Conservation (phyloP, 148 eudicot species). For the Mesembryanthemum crystallinum region DNA sequence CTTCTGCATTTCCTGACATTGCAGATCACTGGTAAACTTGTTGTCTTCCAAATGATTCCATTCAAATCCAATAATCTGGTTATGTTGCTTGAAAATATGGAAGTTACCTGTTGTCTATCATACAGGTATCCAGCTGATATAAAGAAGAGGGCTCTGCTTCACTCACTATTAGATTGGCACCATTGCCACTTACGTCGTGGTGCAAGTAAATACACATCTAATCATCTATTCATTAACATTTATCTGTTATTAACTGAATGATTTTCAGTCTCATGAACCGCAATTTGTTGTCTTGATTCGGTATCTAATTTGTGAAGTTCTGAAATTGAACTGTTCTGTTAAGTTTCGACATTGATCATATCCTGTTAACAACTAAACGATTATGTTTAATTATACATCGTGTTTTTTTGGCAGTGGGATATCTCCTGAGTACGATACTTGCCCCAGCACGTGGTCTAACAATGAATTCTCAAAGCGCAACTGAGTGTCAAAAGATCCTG, state of each 20-base stretch:
- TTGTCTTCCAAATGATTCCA: not conserved
- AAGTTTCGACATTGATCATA: too few relatives aligned
- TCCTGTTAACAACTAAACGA: too few relatives aligned
- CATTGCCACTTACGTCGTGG: conserved; percentile 34
- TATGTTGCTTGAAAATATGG: too few relatives aligned
- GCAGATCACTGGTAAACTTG: conserved; percentile 33
- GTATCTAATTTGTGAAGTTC: too few relatives aligned
- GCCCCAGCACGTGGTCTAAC: conserved; percentile 27
- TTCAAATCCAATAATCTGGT: not conserved
- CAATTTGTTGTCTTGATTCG: too few relatives aligned
- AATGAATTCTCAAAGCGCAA: conserved; percentile 11
- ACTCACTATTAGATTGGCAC: conserved; percentile 43
- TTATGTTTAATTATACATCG: too few relatives aligned
- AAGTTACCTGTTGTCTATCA: not conserved
- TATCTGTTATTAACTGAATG: too few relatives aligned
- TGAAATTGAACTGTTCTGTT: too few relatives aligned
- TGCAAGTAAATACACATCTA: conserved; percentile 19
- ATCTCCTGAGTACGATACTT: conserved; percentile 26
- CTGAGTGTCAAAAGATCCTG: conserved; percentile 23
- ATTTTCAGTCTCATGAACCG: too few relatives aligned
- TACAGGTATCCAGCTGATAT: conserved; percentile 42
- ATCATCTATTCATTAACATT: too few relatives aligned
- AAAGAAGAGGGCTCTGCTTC: conserved; percentile 32
- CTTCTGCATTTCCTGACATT: conserved; percentile 30
- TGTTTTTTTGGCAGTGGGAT: conserved; percentile 22